Percentiles rank a stretch among this genome's conserved stretches.
phyloP scores from a whole-genome alignment of 106 monocot species.

The Dendrobium huoshanense region DNA sequence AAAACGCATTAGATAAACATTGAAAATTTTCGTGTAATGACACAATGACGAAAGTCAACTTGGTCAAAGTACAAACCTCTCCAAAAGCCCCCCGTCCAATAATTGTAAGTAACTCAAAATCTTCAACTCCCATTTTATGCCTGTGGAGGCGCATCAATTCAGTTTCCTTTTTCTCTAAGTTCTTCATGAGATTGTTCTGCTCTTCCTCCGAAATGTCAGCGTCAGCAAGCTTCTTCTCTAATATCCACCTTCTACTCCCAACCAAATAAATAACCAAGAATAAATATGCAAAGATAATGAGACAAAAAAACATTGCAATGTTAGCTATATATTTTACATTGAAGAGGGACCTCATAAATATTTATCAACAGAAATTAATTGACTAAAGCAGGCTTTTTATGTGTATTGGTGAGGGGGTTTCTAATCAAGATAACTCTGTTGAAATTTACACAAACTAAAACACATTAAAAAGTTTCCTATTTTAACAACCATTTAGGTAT shows the following conservation, averaged over 20 bases:
- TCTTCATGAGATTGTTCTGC: constrained; percentile 31
- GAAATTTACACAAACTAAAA: background rate
- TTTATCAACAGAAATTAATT: background rate
- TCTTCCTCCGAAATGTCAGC: constrained; percentile 40
- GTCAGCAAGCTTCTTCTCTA: constrained; percentile 40
- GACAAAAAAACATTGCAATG: background rate
- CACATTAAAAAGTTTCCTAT: background rate
- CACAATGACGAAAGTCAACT: background rate
- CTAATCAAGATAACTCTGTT: background rate
- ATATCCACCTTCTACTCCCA: constrained; percentile 26
- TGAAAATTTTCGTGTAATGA: background rate
- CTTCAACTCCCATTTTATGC: constrained; percentile 30
- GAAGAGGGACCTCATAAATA: background rate
- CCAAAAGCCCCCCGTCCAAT: constrained; percentile 38
- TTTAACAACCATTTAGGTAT: background rate
- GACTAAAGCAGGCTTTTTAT: background rate
- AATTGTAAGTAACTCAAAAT: constrained; percentile 25
- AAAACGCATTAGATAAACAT: background rate
- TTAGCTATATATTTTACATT: background rate
- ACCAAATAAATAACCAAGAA: constrained; percentile 4
- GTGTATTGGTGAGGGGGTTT: background rate
- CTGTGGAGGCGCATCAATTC: constrained; percentile 30
- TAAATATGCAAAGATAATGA: constrained; percentile 10
- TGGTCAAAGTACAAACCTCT: constrained; percentile 21
- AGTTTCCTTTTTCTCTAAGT: constrained; percentile 48